Conservation (phyloP, 768 basidiomycete genomes). For the Pilatotrama ljubarskyi region DNA sequence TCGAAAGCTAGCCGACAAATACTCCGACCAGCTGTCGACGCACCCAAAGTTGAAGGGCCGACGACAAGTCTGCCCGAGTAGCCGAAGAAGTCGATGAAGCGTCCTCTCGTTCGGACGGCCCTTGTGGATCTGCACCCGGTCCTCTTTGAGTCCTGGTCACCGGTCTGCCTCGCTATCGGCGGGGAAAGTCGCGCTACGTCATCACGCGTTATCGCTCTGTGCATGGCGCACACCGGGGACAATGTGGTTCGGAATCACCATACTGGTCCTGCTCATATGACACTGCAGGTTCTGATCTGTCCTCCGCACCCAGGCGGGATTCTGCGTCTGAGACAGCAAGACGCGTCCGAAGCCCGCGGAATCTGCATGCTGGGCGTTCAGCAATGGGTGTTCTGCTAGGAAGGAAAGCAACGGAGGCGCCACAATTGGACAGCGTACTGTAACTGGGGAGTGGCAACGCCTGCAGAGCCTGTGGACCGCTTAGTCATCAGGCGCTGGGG, state of each 20-base stretch:
- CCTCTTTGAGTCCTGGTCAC: neutral
- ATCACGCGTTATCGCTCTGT: no score
- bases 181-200: no score
- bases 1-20: no score
- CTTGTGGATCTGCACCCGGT: neutral
- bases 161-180: neutral
- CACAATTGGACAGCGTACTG: neutral
- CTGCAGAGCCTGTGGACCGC: no score
- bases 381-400: no score
- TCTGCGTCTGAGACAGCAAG: no score
- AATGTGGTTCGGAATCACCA: neutral
- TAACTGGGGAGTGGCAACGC: no score
- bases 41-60: no score
- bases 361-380: neutral
- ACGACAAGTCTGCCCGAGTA: neutral
- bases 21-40: no score
- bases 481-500: no score
- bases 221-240: neutral
- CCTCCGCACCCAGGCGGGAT: neutral
- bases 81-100: neutral
- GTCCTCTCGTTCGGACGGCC: neutral
- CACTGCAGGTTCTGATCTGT: neutral
- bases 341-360: no score
- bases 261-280: constrained; percentile 5
- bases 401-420: neutral